phyloP scores from a whole-genome alignment of 2,329 filamentous ascomycete species.

The Trichoderma sp. region DNA sequence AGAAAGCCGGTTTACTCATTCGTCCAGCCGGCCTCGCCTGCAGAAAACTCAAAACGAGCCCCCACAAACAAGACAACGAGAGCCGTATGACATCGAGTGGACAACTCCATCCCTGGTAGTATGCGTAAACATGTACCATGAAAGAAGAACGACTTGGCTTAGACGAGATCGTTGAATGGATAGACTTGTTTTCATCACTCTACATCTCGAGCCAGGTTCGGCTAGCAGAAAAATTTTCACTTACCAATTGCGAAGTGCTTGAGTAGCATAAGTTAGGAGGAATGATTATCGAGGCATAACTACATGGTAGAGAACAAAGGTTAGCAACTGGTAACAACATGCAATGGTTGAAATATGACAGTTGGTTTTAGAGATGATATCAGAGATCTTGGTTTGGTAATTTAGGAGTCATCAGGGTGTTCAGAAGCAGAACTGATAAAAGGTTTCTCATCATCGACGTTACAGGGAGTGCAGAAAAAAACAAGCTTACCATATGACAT shows the following conservation, averaged over 20 bases:
- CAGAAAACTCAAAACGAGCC: conserved; percentile 57
- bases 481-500: conserved; percentile 4
- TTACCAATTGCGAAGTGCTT: background rate
- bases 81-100: conserved; percentile 59
- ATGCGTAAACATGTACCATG: conserved; percentile 59
- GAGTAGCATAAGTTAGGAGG: background rate
- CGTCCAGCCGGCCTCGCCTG: conserved; percentile 58
- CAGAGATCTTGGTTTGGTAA: conserved; percentile 67
- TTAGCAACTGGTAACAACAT: background rate
- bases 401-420: conserved; percentile 63
- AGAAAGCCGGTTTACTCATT: conserved; percentile 73
- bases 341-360: background rate
- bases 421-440: conserved; percentile 78
- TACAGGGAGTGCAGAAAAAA: background rate
- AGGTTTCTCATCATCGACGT: conserved; percentile 62
- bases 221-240: conserved; percentile 8
- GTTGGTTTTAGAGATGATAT: conserved; percentile 32
- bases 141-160: conserved; percentile 72
- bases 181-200: conserved; percentile 57
- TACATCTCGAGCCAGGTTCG: conserved; percentile 22
- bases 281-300: background rate
- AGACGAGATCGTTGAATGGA: conserved; percentile 73
- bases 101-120: conserved; percentile 75
- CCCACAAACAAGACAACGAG: conserved; percentile 50
- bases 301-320: conserved; percentile 3